These are phyloP conservation scores for Omphalotus guepiniiformis DNA, from an alignment of 768 basidiomycete species.

Conservation along the genomic window DNA sequence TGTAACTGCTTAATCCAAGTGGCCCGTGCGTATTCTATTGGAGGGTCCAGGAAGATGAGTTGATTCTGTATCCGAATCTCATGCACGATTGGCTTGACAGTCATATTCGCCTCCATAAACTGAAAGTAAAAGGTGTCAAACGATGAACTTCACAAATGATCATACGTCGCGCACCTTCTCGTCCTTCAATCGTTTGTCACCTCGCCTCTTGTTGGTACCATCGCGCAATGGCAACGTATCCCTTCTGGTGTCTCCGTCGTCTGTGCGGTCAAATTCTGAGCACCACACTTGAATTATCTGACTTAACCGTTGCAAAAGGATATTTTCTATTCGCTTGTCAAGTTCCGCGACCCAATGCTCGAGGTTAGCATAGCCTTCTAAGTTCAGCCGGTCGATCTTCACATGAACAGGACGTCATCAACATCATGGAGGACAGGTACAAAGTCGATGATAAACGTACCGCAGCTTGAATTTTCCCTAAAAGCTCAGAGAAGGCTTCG, in stretches of 20 bases:
- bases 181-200: conserved; percentile 68
- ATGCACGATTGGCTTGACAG: conserved; percentile 83
- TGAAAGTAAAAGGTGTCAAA: conserved; percentile 20
- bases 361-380: conserved; percentile 94
- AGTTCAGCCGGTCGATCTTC: conserved; percentile 88
- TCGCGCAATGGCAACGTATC: conserved; percentile 50
- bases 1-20: conserved; percentile 90
- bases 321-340: conserved; percentile 77
- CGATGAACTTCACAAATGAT: neutral
- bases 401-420: neutral
- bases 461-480: conserved; percentile 79
- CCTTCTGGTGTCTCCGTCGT: conserved; percentile 61
- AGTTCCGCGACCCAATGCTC: conserved; percentile 89
- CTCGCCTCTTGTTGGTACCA: conserved; percentile 58
- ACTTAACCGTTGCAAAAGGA: conserved; percentile 69
- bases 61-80: conserved; percentile 99
- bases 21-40: conserved; percentile 89
- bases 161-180: conserved; percentile 59
- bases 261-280: conserved; percentile 73
- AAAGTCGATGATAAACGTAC: conserved; percentile 38
- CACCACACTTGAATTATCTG: conserved; percentile 88
- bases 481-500: conserved; percentile 76
- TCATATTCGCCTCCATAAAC: conserved; percentile 72
- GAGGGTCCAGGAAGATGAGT: conserved; percentile 97
- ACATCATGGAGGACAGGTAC: no score